Evolutionary conservation across 441 rosid genomes (phyloP).

Genomic region (Adansonia gregorii): DNA sequence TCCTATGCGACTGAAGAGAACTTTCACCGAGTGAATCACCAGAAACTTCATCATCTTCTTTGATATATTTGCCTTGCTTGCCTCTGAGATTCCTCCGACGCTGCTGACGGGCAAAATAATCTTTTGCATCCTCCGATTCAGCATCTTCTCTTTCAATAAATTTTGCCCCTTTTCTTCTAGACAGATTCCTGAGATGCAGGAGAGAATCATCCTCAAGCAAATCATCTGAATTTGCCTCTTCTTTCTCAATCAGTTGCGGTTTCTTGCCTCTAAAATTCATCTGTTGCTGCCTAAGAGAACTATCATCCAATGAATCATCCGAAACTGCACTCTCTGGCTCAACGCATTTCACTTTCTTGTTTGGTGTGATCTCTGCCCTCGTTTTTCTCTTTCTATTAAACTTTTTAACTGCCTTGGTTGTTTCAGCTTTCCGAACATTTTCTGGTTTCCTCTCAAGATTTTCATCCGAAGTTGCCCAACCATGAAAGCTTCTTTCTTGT

Average conservation of each 20-base stretch:
- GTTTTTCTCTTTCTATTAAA: conserved; percentile 68
- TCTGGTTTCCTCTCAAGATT: conserved; percentile 51
- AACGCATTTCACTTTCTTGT: conserved; percentile 50
- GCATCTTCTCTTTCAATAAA: conserved; percentile 35
- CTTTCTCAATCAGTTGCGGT: conserved; percentile 48
- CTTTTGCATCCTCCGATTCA: conserved; percentile 44
- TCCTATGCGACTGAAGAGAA: conserved; percentile 41
- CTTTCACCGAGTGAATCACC: conserved; percentile 51
- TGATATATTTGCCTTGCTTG: conserved; percentile 35
- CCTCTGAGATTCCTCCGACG: conserved; percentile 37
- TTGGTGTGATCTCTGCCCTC: conserved; percentile 41
- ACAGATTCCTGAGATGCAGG: conserved; percentile 36
- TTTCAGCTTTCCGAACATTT: conserved; percentile 41
- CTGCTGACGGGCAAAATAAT: conserved; percentile 33
- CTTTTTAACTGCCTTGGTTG: conserved; percentile 50
- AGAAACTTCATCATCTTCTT: conserved; percentile 48
- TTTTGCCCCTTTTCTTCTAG: conserved; percentile 44
- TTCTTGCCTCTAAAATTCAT: conserved; percentile 49
- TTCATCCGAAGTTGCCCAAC: conserved; percentile 44
- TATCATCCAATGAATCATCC: conserved; percentile 60
- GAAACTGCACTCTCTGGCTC: conserved; percentile 56
- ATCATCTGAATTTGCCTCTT: conserved; percentile 50
- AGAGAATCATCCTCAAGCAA: conserved; percentile 50
- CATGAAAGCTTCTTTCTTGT: conserved; percentile 48
- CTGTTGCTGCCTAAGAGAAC: conserved; percentile 44